Conservation (phyloP, 176 grass and related monocot genomes). For the Rhynchospora tenuis region DNA sequence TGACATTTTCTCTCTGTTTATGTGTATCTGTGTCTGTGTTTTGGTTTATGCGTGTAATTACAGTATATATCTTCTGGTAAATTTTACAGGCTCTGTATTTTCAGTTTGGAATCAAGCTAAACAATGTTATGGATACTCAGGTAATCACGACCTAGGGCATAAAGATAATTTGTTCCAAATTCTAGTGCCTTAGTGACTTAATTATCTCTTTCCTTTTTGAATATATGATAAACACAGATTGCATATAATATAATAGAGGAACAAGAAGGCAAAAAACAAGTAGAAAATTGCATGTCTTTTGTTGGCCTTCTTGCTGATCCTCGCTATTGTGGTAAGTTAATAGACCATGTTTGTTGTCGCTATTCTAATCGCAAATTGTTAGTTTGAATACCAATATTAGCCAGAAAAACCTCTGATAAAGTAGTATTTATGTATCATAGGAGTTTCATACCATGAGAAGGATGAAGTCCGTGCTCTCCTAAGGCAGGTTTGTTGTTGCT, state of each 20-base stretch:
- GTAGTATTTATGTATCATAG: conserved; percentile 26
- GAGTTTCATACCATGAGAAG: conserved; percentile 89
- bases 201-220: background rate
- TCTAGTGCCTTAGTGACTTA: background rate
- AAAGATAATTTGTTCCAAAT: background rate
- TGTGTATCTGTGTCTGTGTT: too few species aligned
- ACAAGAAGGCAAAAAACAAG: conserved; percentile 64
- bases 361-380: background rate
- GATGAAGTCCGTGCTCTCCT: conserved; percentile 83
- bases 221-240: conserved; percentile 42
- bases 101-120: conserved; percentile 88
- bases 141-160: conserved; percentile 27
- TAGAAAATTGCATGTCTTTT: conserved; percentile 74
- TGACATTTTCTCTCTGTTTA: background rate
- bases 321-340: conserved; percentile 53
- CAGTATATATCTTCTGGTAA: background rate
- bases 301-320: conserved; percentile 82
- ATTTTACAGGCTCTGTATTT: conserved; percentile 75
- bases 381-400: background rate
- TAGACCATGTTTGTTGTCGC: background rate
- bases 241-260: conserved; percentile 80
- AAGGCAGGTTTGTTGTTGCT: conserved; percentile 60
- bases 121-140: conserved; percentile 94
- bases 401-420: background rate
- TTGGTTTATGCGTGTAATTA: background rate